A percentile compares a stretch with the other conserved stretches of the same genome.
Evolutionary conservation across 2,329 filamentous ascomycete species (phyloP).

Genomic region (Monilinia vaccinii-corymbosi): DNA sequence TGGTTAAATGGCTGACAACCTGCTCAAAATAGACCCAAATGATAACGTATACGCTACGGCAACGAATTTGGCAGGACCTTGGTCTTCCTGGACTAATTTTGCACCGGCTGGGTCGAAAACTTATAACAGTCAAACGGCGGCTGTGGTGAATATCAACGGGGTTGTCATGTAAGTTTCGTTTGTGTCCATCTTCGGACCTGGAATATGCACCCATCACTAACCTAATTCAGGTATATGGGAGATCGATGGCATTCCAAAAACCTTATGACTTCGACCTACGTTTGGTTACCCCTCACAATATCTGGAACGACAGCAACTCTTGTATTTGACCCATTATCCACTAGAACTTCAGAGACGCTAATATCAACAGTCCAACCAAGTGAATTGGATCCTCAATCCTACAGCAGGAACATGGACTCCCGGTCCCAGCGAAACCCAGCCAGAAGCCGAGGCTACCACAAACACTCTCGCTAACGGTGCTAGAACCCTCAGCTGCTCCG

Average conservation of each 20-base stretch:
- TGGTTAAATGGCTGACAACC: not conserved
- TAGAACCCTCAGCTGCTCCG: slow-evolving; percentile 37
- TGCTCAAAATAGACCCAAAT: slow-evolving; percentile 35
- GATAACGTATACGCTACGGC: slow-evolving; percentile 57
- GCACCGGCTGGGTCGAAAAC: slow-evolving; percentile 47
- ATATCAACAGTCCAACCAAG: slow-evolving; percentile 34
- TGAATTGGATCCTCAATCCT: slow-evolving; percentile 45
- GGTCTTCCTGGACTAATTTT: slow-evolving; percentile 52
- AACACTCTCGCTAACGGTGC: slow-evolving; percentile 38
- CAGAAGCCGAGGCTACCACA: slow-evolving; percentile 42
- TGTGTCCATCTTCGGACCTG: not conserved
- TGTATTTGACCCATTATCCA: slow-evolving; percentile 15
- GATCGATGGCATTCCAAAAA: slow-evolving; percentile 57
- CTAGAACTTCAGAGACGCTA: not conserved
- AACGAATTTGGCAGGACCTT: slow-evolving; percentile 47
- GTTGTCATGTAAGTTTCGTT: slow-evolving; percentile 21
- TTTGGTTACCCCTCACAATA: slow-evolving; percentile 54
- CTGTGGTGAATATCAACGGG: slow-evolving; percentile 39
- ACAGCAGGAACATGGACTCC: slow-evolving; percentile 35
- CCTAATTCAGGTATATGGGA: slow-evolving; percentile 47
- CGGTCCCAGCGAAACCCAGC: slow-evolving; percentile 37
- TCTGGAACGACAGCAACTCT: slow-evolving; percentile 42
- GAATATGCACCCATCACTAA: not conserved
- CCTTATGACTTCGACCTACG: slow-evolving; percentile 50
- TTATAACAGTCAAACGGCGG: slow-evolving; percentile 52